Evolutionary conservation across 1,284 basidiomycete species (phyloP).

Genomic region (Heterobasidion occidentale): DNA sequence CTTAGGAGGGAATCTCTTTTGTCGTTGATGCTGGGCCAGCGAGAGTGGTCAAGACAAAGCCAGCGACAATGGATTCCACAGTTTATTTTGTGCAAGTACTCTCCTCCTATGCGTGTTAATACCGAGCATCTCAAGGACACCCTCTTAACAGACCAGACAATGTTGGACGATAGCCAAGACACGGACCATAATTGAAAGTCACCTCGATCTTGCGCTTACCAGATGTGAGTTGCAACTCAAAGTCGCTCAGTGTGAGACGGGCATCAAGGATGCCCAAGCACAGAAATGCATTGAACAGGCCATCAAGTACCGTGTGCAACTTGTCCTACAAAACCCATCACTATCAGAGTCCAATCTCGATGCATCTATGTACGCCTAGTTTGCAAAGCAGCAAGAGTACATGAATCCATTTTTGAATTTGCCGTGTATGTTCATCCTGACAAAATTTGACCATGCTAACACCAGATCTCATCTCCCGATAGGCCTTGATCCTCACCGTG

Average conservation of each 20-base stretch:
- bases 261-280: conserved; percentile 28
- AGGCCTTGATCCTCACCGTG: conserved; percentile 23
- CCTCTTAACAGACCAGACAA: conserved; percentile 11
- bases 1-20: conserved; percentile 12
- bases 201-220: conserved; percentile 1
- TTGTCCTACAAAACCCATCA: background rate
- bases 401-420: conserved; percentile 15
- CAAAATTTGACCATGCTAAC: background rate
- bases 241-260: conserved; percentile 17
- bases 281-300: conserved; percentile 24
- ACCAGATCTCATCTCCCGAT: too few relatives aligned
- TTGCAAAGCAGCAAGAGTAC: conserved; percentile 16
- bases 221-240: too few relatives aligned
- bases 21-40: conserved; percentile 16
- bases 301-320: conserved; percentile 13
- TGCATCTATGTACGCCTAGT: background rate
- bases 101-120: background rate
- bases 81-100: conserved; percentile 3
- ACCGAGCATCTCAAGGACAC: too few relatives aligned
- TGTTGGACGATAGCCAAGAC: conserved; percentile 13
- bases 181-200: conserved; percentile 9
- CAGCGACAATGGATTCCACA: conserved; percentile 17
- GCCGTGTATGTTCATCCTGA: background rate
- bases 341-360: background rate
- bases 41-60: conserved; percentile 14